Evolutionary conservation across 306 rosid genomes (phyloP).

Genomic region (Luffa acutangula): DNA sequence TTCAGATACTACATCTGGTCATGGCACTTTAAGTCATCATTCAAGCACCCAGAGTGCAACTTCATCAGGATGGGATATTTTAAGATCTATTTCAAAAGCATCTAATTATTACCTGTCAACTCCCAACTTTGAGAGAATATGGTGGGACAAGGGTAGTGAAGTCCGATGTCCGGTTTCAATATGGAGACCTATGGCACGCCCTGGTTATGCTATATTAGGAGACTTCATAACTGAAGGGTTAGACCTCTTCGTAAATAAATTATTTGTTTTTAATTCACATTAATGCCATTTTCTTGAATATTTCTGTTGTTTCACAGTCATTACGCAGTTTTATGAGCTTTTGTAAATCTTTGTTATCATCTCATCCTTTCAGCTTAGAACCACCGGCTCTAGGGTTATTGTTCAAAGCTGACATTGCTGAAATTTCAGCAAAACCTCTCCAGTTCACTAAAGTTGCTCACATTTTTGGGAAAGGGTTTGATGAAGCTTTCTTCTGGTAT

Average conservation of each 20-base stretch:
- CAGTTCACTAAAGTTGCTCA: constrained; percentile 92
- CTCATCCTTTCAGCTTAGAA: constrained; percentile 60
- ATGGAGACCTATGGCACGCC: constrained; percentile 83
- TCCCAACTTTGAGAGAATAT: constrained; percentile 90
- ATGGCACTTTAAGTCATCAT: constrained; percentile 37
- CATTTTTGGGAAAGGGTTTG: constrained; percentile 65
- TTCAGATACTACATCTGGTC: constrained; percentile 29
- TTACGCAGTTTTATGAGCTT: constrained; percentile 4
- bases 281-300: background rate
- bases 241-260: constrained; percentile 20
- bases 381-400: constrained; percentile 89
- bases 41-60: constrained; percentile 26
- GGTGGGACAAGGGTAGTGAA: constrained; percentile 98
- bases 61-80: constrained; percentile 78
- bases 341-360: constrained; percentile 6
- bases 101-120: constrained; percentile 57
- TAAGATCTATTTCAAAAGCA: constrained; percentile 74
- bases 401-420: constrained; percentile 73
- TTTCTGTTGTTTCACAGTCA: background rate
- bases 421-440: constrained; percentile 77
- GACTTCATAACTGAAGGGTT: constrained; percentile 97
- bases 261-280: background rate
- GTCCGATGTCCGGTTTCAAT: constrained; percentile 70
- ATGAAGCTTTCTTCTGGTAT: constrained; percentile 91
- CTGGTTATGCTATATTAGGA: constrained; percentile 74